A percentile compares a stretch with the other conserved stretches of the same genome.
These are phyloP conservation scores for Talaromyces borbonicus DNA, from an alignment of 495 filamentous ascomycete species.

Conservation along the genomic window DNA sequence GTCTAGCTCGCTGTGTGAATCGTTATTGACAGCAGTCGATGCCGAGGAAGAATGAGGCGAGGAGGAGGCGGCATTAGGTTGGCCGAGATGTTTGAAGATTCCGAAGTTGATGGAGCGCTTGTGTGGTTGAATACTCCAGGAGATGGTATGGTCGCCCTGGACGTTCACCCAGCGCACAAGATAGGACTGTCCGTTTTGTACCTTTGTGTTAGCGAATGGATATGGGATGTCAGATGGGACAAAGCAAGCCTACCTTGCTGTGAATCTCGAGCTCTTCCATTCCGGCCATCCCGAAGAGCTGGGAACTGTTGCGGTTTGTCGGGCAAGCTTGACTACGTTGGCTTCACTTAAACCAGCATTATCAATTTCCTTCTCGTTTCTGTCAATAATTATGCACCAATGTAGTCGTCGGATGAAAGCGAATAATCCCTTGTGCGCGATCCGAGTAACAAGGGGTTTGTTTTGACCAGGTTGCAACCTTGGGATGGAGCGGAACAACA, in stretches of 20 bases:
- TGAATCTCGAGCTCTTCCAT: conserved; percentile 98
- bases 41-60: conserved; percentile 32
- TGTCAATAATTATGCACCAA: too few relatives aligned
- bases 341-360: too few relatives aligned
- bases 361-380: too few relatives aligned
- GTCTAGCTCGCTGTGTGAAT: conserved; percentile 32
- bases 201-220: not conserved
- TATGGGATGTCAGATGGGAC: too few relatives aligned
- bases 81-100: conserved; percentile 90
- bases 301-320: not conserved
- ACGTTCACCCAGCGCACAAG: conserved; percentile 96
- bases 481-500: not conserved
- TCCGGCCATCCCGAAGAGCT: conserved; percentile 55
- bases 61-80: conserved; percentile 31
- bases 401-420: too few relatives aligned
- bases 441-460: not conserved
- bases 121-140: conserved; percentile 94
- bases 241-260: conserved; percentile 68
- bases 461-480: conserved; percentile 7
- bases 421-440: too few relatives aligned
- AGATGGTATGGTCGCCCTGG: conserved; percentile 79
- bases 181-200: conserved; percentile 59
- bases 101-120: conserved; percentile 98
- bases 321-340: not conserved
- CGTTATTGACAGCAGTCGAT: conserved; percentile 30